phyloP scores from a whole-genome alignment of 1,284 basidiomycete genomes.

The Violaceomyces palustris region DNA sequence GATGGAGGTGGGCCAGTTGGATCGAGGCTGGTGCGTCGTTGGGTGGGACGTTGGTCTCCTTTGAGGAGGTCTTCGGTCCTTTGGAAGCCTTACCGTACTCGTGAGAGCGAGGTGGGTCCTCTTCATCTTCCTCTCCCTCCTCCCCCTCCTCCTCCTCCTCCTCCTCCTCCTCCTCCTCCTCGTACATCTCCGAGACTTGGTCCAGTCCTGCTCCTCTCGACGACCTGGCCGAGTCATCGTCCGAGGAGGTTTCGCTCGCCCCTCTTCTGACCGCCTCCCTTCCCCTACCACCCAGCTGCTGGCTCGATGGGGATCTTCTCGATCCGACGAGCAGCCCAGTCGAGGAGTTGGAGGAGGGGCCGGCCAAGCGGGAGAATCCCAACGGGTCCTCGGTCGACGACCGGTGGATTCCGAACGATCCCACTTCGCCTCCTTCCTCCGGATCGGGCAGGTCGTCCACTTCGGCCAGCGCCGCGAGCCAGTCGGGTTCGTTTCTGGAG shows the following conservation, averaged over 20 bases:
- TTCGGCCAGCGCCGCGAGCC: neutral
- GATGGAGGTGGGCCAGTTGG: constrained; percentile 8
- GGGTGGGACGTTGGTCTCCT: neutral
- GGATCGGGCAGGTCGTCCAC: neutral
- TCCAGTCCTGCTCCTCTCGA: neutral
- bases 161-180: neutral
- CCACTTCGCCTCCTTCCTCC: no score
- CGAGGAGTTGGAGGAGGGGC: no score
- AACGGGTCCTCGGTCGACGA: no score
- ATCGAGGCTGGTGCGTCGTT: neutral
- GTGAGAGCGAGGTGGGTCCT: neutral
- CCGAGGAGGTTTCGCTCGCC: no score
- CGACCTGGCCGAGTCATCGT: no score
- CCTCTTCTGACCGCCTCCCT: no score
- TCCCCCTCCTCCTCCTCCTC: constrained; percentile 8
- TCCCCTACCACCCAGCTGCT: no score
- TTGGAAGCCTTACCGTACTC: neutral
- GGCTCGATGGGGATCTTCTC: no score
- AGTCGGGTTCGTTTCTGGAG: constrained; percentile 3
- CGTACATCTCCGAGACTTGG: neutral
- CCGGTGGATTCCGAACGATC: no score
- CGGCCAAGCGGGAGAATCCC: no score
- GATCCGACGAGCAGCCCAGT: no score
- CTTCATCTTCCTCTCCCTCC: neutral
- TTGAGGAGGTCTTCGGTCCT: constrained; percentile 2